Evolutionary conservation across 2,329 filamentous ascomycete species (phyloP), one percentile per base, ranked within the genome.

Genomic region (Beauveria australis): DNA sequence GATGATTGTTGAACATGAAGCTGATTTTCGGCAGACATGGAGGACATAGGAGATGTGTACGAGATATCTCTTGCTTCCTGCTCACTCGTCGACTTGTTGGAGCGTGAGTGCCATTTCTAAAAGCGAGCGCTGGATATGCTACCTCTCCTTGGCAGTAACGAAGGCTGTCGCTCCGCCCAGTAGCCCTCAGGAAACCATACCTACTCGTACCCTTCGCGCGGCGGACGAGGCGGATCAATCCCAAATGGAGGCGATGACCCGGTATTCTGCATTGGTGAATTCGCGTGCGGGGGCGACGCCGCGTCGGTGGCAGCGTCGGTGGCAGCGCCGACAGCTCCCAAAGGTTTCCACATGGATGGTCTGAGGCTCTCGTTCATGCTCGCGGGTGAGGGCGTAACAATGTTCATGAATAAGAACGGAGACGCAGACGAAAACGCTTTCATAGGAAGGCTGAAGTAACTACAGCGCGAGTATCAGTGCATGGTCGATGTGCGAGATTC

Each of bases 181-280:
- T 83, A 86, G 6, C 83, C 83, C 56, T 78, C 79, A 1, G 83
- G 82, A 67, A 82, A 85, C 83, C 82, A 85, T 26, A 85, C 83
- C 83, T 81, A 86, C 72, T 86, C 83, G 66, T 72, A 76, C 46
- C 82, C 82, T 49, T 79, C 75, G 53, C 72, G 79, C 58, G 83
- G 72, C n/a, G 79, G 76, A 2, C 83, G 78, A 26, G 82, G 83
- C 3, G 82, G 82, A 60, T 85, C 81, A 30, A 80, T 68, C 18
- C 68, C 70, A 19, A 69, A 73, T 7, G 59, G 61, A 26, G 64
- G 56, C 33, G 44, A 55, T 41, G 55, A 3, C 22, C 41, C 40
- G 14, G 22, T 30, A 24, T 58, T 46, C 37, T 22, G 46, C 44
- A 16, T 24, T 7, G 52, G 37, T 14, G 48, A 26, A 40, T 16